Percentiles rank a stretch among this genome's conserved stretches.
These are phyloP conservation scores for Dendrostoma leiphaemia DNA, from an alignment of 2,329 filamentous ascomycete genomes.

Conservation along the genomic window DNA sequence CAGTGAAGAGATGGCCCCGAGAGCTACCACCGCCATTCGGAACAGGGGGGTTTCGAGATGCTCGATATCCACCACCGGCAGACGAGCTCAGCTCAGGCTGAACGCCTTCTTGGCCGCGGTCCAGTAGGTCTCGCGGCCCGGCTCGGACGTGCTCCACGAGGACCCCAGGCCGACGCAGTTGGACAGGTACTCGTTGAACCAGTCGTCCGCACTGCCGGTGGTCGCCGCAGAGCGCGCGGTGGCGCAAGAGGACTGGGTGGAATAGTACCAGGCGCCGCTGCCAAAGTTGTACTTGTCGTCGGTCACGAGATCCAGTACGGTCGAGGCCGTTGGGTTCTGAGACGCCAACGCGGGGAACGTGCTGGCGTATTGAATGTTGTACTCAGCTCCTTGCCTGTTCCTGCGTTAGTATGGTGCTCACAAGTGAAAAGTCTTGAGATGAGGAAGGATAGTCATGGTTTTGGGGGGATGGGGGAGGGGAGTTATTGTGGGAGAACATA, in stretches of 20 bases:
- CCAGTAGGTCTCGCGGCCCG: constrained; percentile 40
- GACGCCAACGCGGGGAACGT: constrained; percentile 36
- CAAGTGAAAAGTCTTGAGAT: background rate
- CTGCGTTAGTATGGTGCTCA: background rate
- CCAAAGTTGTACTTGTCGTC: constrained; percentile 54
- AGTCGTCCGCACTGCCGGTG: constrained; percentile 28
- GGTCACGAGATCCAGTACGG: constrained; percentile 43
- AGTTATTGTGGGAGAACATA: too few species aligned
- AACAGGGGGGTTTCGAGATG: background rate
- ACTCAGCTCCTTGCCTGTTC: constrained; percentile 31
- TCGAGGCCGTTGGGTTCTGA: constrained; percentile 29
- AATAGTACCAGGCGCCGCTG: constrained; percentile 50
- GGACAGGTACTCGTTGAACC: constrained; percentile 44
- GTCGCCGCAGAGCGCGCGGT: constrained; percentile 29
- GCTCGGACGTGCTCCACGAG: constrained; percentile 20
- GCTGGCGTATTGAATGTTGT: constrained; percentile 47
- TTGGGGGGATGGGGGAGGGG: too few species aligned
- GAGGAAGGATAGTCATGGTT: background rate
- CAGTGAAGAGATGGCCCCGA: background rate
- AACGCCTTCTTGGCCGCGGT: constrained; percentile 47
- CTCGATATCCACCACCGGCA: background rate
- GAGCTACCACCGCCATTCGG: background rate
- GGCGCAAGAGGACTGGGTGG: constrained; percentile 40
- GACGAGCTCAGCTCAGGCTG: background rate
- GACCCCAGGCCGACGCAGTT: constrained; percentile 40